phyloP scores from a whole-genome alignment of 345 rosid species.

The Eucalyptus tenuipes region DNA sequence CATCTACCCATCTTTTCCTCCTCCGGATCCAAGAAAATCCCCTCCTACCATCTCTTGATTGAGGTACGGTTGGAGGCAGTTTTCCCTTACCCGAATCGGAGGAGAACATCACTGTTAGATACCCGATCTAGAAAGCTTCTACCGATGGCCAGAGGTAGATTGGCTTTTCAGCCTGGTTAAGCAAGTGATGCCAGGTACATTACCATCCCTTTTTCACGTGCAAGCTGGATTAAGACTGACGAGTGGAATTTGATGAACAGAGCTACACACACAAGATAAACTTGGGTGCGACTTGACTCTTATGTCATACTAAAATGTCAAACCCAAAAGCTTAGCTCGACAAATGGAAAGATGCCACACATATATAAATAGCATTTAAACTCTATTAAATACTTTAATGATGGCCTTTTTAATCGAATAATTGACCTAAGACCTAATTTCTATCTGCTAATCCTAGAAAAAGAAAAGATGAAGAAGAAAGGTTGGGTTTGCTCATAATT shows the following conservation, averaged over 20 bases:
- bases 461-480: not conserved
- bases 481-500: not conserved
- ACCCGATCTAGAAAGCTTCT: not conserved
- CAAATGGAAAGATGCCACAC: not conserved
- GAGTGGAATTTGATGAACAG: accelerated
- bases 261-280: accelerated
- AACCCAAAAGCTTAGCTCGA: not conserved
- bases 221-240: accelerated
- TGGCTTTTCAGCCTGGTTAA: not conserved
- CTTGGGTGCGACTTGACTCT: accelerated
- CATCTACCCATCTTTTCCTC: not conserved
- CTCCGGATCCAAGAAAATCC: not conserved
- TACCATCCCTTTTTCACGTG: not conserved
- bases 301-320: accelerated
- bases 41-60: not conserved
- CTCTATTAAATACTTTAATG: not conserved
- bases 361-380: not conserved
- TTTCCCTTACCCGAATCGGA: not conserved
- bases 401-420: not conserved
- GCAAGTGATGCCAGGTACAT: not conserved
- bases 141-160: not conserved
- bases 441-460: not conserved
- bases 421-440: not conserved
- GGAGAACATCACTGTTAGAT: not conserved
- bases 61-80: not conserved